Base-by-base conservation (phyloP, 768 basidiomycete genomes). In the Coprinopsis sp. region DNA sequence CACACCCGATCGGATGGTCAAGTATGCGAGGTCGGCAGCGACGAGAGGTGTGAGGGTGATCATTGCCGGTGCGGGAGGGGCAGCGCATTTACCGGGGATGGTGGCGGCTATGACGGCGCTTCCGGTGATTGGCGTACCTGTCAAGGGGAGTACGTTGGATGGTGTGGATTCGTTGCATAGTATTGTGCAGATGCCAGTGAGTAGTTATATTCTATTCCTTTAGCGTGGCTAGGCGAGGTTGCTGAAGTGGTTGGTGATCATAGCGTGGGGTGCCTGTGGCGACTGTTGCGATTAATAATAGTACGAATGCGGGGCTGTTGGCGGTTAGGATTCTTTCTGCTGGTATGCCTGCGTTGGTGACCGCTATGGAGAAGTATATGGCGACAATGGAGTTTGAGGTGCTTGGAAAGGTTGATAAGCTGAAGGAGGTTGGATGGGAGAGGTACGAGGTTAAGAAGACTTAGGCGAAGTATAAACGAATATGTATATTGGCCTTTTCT, bases 101-200 rank as follows among this genome's bases (percentile, higher is more conserved):
- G 91, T 97, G 1, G 96, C 95, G 4, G 85, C 90, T 16, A 83
- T 96, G 85, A 95, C 93, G 0, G 73, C 82, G 2, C 63, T 98
- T 42, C 95, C 96, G 0, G 91, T 99, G 0, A 80, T 99, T 25
- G 95, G 96, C 11, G 96, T 99, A 0, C 96, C 96, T 2, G 96
- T 99, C 46, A 96, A 93, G 62, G 94, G 91, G 10, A 92, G 91
- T 62, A 76, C 83, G 0, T 73, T 98, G 11, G 94, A 96, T 62
- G 96, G 96, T 0, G 91, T 99, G 1, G 96, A 98, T 66, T 92
- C 91, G n/a, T 65, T 99, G 56, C 82, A 96, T 59, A 93, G 89
- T 61, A 98, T 99, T 54, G 93, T 99, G 7, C 96, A 98, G 68
- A 99, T 99, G 96, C 96, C 96, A 16, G 91, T n/a, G n/a, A n/a